Evolutionary conservation across 306 rosid species (phyloP).

Genomic region (Ammopiptanthus mongolicus): DNA sequence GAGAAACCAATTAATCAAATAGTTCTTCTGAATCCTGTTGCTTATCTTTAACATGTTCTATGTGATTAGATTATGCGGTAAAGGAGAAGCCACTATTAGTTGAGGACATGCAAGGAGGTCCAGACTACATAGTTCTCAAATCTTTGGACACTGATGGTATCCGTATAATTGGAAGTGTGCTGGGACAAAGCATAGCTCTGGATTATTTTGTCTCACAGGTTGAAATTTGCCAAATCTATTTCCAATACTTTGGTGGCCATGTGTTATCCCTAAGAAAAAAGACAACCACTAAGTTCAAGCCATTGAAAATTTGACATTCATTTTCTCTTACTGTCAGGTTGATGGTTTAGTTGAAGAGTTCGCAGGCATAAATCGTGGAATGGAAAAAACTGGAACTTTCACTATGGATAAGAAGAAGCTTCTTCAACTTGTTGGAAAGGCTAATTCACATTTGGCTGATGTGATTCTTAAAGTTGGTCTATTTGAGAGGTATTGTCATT

Average conservation of each 20-base stretch:
- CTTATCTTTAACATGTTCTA: neutral
- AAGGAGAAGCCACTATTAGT: conserved; percentile 74
- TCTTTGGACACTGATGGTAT: conserved; percentile 79
- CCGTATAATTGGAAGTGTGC: conserved; percentile 90
- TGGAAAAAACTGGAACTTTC: conserved; percentile 98
- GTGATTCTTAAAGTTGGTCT: conserved; percentile 98
- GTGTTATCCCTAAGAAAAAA: neutral
- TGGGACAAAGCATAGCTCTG: conserved; percentile 97
- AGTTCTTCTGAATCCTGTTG: conserved; percentile 1
- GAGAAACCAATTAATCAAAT: conserved; percentile 1
- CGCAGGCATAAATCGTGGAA: conserved; percentile 85
- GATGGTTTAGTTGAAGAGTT: conserved; percentile 94
- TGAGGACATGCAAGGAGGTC: conserved; percentile 85
- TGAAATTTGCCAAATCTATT: neutral
- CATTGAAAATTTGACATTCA: conserved; percentile 5
- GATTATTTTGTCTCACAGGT: conserved; percentile 99
- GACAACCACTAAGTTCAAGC: neutral
- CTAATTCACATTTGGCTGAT: conserved; percentile 89
- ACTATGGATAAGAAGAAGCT: conserved; percentile 97
- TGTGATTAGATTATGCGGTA: conserved; percentile 75
- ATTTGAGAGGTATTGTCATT: conserved; percentile 75
- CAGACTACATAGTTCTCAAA: conserved; percentile 85
- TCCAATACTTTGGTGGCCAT: neutral
- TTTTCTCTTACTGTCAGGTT: conserved; percentile 51
- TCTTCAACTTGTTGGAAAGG: conserved; percentile 96